Evolutionary conservation across 2,329 filamentous ascomycete genomes (phyloP), one percentile per base, ranked within the genome.

Genomic region (Aureobasidium mangrovei): DNA sequence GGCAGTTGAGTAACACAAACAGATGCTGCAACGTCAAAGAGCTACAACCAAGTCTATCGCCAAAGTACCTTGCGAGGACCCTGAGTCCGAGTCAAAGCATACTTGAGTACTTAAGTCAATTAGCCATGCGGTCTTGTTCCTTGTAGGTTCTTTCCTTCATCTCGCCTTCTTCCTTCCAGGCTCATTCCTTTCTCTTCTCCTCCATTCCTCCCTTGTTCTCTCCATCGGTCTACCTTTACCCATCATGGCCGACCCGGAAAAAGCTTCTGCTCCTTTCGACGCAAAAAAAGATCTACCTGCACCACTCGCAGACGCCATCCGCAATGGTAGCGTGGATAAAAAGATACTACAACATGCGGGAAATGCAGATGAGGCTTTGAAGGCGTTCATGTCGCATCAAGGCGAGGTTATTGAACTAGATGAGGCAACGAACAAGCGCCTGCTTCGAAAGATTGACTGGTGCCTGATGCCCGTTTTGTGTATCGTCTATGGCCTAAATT

Each of bases 361-460:
- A 53, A 78, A 82, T 73, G 80, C 74, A 29, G 80, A 83, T 60
- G 78, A 81, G 56, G 80, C 80, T 29, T 71, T 82, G 73, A 78
- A 80, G 60, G 80, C 77, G 2, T 77, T 81, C 59, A 70, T 67
- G 45, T 65, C 71, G 7, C 48, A 49, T 18, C 68, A 74, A 1
- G 79, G 78, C 26, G 71, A 80, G 60, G 63, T 75, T 0, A 68
- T 82, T 26, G 70, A 76, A 35, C 66, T 83, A 35, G 79, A 78
- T 53, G 77, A 77, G 58, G 74, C 74, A 44, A 80, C 78, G 27
- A 82, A 80, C 60, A 78, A 74, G 59, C 69, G 78, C n/a, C 63
- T 86, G 12, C 62, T 85, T n/a, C 69, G 73, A 18, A 78, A 73
- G 52, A 84, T 85, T 56, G 83, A 86, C 64, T 77, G 72, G 74